A percentile compares a stretch with the other conserved stretches of the same genome.
Conservation (phyloP, 768 basidiomycete species). For the Gloeopeniophorella convolvens region DNA sequence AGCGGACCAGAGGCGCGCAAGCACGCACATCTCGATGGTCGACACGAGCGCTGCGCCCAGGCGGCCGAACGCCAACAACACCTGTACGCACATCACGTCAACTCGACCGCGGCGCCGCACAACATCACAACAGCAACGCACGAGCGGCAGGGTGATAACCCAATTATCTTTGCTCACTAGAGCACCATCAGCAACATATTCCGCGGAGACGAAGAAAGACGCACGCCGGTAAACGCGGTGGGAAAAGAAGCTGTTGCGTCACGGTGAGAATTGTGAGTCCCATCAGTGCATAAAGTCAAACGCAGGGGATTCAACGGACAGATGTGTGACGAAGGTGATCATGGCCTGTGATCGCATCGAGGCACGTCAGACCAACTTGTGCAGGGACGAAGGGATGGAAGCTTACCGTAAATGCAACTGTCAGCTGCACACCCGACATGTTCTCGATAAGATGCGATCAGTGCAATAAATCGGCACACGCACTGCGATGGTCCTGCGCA, state of each 20-base stretch:
- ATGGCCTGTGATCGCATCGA: conserved; percentile 1
- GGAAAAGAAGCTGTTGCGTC: conserved; percentile 8
- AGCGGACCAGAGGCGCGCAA: too few relatives aligned
- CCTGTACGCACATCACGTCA: neutral
- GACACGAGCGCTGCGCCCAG: conserved; percentile 1
- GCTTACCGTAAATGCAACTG: conserved; percentile 10
- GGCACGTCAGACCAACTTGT: neutral
- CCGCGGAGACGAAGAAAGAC: neutral
- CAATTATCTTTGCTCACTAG: conserved; percentile 7
- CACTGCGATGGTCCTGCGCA: neutral
- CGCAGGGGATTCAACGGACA: neutral
- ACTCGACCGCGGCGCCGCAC: neutral
- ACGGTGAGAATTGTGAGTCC: too few relatives aligned
- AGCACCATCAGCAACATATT: neutral
- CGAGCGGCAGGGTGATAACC: conserved; percentile 8
- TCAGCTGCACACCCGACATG: neutral
- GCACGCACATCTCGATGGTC: conserved; percentile 6
- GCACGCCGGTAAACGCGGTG: conserved; percentile 5
- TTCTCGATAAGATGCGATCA: neutral
- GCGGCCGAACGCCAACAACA: neutral
- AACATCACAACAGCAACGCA: neutral
- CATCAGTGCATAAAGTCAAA: too few relatives aligned
- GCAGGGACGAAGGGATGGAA: too few relatives aligned
- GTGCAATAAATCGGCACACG: neutral
- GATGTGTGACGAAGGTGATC: conserved; percentile 4